Percentiles rank a stretch among this genome's conserved stretches.
Evolutionary conservation across 2,329 filamentous ascomycete genomes (phyloP).

Genomic region (Daldinia sp.): DNA sequence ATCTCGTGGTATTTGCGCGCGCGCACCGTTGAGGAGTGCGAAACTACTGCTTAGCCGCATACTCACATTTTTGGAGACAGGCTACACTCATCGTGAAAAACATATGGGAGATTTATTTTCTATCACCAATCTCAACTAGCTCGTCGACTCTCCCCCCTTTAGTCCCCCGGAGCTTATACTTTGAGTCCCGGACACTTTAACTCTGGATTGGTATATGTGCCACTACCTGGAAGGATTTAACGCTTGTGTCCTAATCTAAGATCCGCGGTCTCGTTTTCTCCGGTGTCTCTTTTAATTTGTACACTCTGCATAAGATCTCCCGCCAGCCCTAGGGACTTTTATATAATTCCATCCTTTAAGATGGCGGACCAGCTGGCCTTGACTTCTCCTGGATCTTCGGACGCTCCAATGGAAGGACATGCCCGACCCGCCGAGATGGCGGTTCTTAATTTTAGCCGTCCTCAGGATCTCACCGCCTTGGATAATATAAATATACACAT

Average conservation of each 20-base stretch:
- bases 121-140: constrained; percentile 13
- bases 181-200: background rate
- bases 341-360: constrained; percentile 3
- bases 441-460: constrained; percentile 25
- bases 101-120: background rate
- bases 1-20: background rate
- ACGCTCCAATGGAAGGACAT: constrained; percentile 34
- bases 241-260: constrained; percentile 9
- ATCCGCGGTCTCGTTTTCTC: constrained; percentile 4
- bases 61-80: constrained; percentile 1
- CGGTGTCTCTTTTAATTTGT: constrained; percentile 14
- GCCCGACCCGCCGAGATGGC: constrained; percentile 35
- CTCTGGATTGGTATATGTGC: constrained; percentile 1
- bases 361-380: constrained; percentile 36
- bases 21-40: constrained; percentile 1
- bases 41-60: constrained; percentile 1
- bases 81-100: constrained; percentile 11
- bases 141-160: background rate
- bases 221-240: background rate
- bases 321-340: constrained; percentile 1
- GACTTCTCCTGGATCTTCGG: constrained; percentile 35
- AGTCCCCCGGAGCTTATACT: background rate
- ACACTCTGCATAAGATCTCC: background rate
- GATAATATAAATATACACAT: constrained; percentile 25
- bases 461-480: constrained; percentile 30